Base-by-base conservation (phyloP, 2,329 filamentous ascomycete species). In the Calonectria naviculata region DNA sequence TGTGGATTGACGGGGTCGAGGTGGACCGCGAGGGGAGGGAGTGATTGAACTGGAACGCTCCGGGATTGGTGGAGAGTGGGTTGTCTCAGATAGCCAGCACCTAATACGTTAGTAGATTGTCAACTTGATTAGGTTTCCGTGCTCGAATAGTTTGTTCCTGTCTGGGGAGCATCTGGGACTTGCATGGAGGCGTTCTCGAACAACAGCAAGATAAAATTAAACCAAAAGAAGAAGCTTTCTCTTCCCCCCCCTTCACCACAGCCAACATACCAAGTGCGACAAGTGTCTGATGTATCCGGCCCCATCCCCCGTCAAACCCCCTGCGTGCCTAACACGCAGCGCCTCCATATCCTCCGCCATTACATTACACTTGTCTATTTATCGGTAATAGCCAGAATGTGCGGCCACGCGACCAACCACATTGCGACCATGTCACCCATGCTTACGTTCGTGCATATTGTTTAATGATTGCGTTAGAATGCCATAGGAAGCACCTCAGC, bases 1-100 rank as follows among this genome's bases (percentile, higher is more conserved):
- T 80, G 2, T 81, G 80, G 80, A 77, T 79, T 36, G 68, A 61
- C 9, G 79, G 79, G 24, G 70, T 77, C 41, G 75, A 79, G 38
- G 66, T 78, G 9, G 17, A 56, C 29, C 10, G 36, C 28, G 26
- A 38, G 31, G 26, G 38, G 24, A 28, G 19, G 21, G 9, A 21
- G 19, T 38, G 24, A n/a, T 17, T 29, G 10, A 36, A 6, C 7
- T 15, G 47, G 17, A 26, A 38, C 12, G 56, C 7, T 4, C 4
- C 36, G 19, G 19, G 44, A 21, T 44, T 31, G 38, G 36, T 26
- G 38, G 26, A 17, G 58, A 13, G 24, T 34, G 26, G 5, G 19
- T n/a, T n/a, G 41, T 44, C 41, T 44, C n/a, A 21, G 21, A 44
- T 17, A 44, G 41, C 21, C 31, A 34, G 31, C 10, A n/a, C n/a